phyloP scores from a whole-genome alignment of 495 filamentous ascomycete species.

The Pseudevernia furfuracea region DNA sequence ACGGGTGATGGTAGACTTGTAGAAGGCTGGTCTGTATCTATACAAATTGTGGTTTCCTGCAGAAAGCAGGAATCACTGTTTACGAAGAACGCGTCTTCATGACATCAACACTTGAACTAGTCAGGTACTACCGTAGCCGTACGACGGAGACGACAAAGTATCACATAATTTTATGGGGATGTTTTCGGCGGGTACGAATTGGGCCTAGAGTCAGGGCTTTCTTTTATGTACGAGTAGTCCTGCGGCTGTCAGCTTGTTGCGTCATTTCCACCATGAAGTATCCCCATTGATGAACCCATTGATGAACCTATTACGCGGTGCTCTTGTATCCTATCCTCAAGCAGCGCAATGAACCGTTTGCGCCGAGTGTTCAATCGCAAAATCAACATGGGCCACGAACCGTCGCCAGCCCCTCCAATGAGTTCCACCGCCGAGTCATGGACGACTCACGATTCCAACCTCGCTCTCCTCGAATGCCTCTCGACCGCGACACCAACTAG shows the following conservation, averaged over 20 bases:
- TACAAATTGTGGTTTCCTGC: background rate
- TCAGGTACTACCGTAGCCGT: background rate
- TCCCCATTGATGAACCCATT: background rate
- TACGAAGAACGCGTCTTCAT: background rate
- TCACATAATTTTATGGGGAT: background rate
- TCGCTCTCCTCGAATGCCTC: slow-evolving; percentile 20
- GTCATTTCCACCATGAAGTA: background rate
- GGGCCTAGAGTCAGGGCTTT: background rate
- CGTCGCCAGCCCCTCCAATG: background rate
- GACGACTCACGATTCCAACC: slow-evolving; percentile 29
- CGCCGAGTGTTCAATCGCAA: slow-evolving; percentile 1
- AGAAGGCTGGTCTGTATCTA: background rate
- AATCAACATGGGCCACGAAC: too few species aligned
- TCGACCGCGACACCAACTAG: slow-evolving; percentile 17
- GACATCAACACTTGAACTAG: slow-evolving; percentile 1
- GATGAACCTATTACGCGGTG: background rate
- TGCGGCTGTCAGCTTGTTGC: too few species aligned
- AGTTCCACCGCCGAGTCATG: slow-evolving; percentile 26
- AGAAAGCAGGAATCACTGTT: background rate
- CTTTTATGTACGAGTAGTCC: too few species aligned
- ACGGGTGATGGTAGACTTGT: background rate
- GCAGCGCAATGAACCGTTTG: slow-evolving; percentile 18
- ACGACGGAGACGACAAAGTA: too few species aligned
- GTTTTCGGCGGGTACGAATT: background rate
- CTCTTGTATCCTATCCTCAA: background rate